Evolutionary conservation across 148 eudicot species (phyloP), one percentile per base, ranked within the genome.

Genomic region (Camellia granthamiana): DNA sequence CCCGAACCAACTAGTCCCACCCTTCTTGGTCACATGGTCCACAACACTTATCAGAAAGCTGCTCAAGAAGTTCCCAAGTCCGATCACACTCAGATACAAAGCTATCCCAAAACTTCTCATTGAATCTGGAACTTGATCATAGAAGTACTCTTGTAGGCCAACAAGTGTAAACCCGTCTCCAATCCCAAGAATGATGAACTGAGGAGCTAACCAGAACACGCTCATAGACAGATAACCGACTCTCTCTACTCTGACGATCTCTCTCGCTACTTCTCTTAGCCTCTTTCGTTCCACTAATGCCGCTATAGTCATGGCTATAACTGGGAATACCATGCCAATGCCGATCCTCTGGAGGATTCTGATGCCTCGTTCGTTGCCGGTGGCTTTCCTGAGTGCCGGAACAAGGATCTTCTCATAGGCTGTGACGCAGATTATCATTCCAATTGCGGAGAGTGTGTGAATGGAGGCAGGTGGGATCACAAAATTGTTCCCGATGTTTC

Each of bases 141-240:
- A 80, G 51, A 80, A 80, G 52, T 21, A 63, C 69, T 80, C 77
- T 72, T 80, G 82, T 62, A 72, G 68, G 30, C 78, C 78, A 62
- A 80, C 82, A 9, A 80, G 78, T 30, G 82, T 72, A 18, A 73
- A 80, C 72, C 69, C 77, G n/a, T 80, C 82, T 72, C 78, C 70
- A 56, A 80, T 62, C 12, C 77, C 82, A 23, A 72, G 16, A 49
- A 80, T n/a, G 2, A 72, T 46, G 60, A 8, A 49, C 72, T 80
- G 77, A 18, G 78, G 82, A 51, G 49, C 78, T 74, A 72, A 64
- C 82, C 77, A 72, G 30, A 80, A 73, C 46, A 52, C 71, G 65
- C 77, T 72, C 72, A 51, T 51, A 3, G 71, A 66, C 38, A 23
- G 43, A 49, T 16, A 6, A 12, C 47, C 67, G 6, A 3, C 16